Evolutionary conservation across 2,329 filamentous ascomycete species (phyloP), one percentile per base, ranked within the genome.

Genomic region (Zymoseptoria crescenta): DNA sequence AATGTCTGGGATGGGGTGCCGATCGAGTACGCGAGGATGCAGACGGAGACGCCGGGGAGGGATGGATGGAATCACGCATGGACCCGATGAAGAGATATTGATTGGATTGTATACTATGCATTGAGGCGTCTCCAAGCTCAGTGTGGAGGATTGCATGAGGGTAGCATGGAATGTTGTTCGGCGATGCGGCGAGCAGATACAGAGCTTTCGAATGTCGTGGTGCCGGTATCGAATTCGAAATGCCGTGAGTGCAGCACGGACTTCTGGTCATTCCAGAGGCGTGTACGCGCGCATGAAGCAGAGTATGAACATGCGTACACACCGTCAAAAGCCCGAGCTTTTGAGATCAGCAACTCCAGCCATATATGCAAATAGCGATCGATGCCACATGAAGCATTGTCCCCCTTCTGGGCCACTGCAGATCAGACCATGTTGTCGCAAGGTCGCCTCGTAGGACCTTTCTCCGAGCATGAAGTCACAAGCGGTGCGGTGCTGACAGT

Each of bases 11-110:
- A 86, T 55, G 84, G 86, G 60, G 81, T 96, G 59, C 94, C 94
- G 13, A 92, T 97, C 69, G 94, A 99, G 80, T 96, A 96, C 79
- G 88, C 88, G 28, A 80, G 89, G 65, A 79, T 84, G 63, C 88
- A 96, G 81, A 93, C 89, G 30, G 93, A 97, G 72, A 90, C 84
- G 54, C 93, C 93, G 6, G 79, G 81, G 0, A 81, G 81, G 70
- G 84, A 87, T 66, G 84, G 90, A n/a, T 99, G 93, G 91, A 94
- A 97, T 77, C 86, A 96, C 76, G 87, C 79, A 10, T 99, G 94
- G 94, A 96, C 86, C 16, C 35, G 35, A 16, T 45, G 35, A 45
- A n/a, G 35, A 45, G 35, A 41, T 41, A 2, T 16, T 4, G 10
- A 16, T 41, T 41, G 35, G 35, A 41, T 3, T 41, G 35, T 16